Conservation (phyloP, 805 yeast species). For the Dipodascus albidus region DNA sequence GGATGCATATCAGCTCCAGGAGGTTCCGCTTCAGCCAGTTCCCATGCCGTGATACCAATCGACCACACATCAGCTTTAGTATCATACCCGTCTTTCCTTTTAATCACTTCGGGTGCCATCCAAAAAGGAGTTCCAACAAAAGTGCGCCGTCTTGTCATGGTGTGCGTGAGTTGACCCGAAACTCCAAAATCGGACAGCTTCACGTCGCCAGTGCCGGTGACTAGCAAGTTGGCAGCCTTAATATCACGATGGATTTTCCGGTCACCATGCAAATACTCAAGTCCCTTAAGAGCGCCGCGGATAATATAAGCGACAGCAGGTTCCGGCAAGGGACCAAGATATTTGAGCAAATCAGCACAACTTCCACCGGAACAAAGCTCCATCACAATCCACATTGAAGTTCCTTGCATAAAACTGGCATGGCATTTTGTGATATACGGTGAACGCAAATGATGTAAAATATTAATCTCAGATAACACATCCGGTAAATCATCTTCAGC, state of each 20-base stretch:
- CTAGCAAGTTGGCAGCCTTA: conserved; percentile 77
- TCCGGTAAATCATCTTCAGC: conserved; percentile 64
- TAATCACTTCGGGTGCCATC: conserved; percentile 98
- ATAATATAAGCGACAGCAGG: conserved; percentile 49
- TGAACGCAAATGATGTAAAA: conserved; percentile 56
- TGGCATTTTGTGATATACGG: conserved; percentile 45
- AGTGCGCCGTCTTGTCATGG: conserved; percentile 46
- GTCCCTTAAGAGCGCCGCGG: conserved; percentile 54
- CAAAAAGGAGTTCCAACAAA: conserved; percentile 94
- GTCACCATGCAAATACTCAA: conserved; percentile 64
- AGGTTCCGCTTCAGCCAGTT: conserved; percentile 70
- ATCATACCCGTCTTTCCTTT: conserved; percentile 51
- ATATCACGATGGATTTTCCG: conserved; percentile 80
- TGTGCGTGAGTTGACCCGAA: conserved; percentile 61
- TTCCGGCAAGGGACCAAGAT: conserved; percentile 45
- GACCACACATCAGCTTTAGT: conserved; percentile 95
- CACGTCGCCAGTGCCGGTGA: conserved; percentile 57
- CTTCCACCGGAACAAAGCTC: conserved; percentile 96
- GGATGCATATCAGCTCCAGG: conserved; percentile 70
- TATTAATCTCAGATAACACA: conserved; percentile 65
- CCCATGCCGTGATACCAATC: conserved; percentile 83
- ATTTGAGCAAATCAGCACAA: conserved; percentile 54
- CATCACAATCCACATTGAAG: conserved; percentile 80
- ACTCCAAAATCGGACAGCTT: conserved; percentile 93
- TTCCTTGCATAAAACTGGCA: conserved; percentile 53